Conservation (phyloP, 192 early-diverging fungal species). For the Podila horticola region DNA sequence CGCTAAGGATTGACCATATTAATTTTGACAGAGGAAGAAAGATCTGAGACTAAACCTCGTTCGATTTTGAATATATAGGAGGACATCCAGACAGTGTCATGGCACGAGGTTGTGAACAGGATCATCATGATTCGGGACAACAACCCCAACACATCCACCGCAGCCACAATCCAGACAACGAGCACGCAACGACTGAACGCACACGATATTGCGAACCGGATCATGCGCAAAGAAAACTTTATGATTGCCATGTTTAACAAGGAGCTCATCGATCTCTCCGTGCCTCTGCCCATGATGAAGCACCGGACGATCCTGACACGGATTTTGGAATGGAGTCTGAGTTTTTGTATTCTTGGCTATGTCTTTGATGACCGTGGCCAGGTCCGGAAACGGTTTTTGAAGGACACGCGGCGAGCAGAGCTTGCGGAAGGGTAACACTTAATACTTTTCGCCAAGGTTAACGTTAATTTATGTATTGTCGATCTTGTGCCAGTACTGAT, state of each 20-base stretch:
- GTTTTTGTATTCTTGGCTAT: constrained; percentile 84
- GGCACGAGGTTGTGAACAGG: constrained; percentile 84
- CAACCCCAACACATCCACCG: constrained; percentile 62
- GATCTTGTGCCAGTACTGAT: not conserved
- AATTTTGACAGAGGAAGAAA: not conserved
- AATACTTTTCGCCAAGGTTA: not conserved
- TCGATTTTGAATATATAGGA: constrained; percentile 51
- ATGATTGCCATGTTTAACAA: constrained; percentile 95
- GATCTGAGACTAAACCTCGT: not conserved
- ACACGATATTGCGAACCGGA: constrained; percentile 88
- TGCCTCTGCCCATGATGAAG: constrained; percentile 71
- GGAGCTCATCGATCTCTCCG: constrained; percentile 82
- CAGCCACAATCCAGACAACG: constrained; percentile 52
- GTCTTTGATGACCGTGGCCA: constrained; percentile 91
- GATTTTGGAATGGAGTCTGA: constrained; percentile 92
- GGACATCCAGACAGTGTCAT: constrained; percentile 86
- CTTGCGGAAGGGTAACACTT: constrained; percentile 71
- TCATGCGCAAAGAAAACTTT: constrained; percentile 98
- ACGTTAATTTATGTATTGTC: not conserved
- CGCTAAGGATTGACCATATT: not conserved
- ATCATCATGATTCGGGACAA: constrained; percentile 79
- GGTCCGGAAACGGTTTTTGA: constrained; percentile 83
- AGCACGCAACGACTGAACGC: constrained; percentile 68
- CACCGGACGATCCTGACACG: constrained; percentile 79
- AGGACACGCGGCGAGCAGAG: constrained; percentile 70